phyloP scores from a whole-genome alignment of 2,329 filamentous ascomycete species.

The Gyromitra esculenta region DNA sequence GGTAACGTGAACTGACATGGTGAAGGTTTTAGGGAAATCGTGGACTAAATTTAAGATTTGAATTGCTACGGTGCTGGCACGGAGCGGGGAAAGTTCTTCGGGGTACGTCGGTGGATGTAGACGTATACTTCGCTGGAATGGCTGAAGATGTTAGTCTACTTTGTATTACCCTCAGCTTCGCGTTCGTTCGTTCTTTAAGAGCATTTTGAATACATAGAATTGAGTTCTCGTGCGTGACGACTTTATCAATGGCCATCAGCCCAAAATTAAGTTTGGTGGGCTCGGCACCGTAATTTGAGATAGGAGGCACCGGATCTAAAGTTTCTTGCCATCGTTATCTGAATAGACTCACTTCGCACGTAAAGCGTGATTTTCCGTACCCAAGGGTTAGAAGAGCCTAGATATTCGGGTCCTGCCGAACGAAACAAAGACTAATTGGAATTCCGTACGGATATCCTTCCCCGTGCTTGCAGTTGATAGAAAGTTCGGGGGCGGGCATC shows the following conservation, averaged over 20 bases:
- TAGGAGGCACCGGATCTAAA: too few relatives aligned
- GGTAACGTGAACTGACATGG: neutral
- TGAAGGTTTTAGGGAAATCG: neutral
- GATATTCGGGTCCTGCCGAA: too few relatives aligned
- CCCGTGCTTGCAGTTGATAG: too few relatives aligned
- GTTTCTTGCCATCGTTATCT: too few relatives aligned
- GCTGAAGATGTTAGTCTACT: neutral
- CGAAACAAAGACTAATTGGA: too few relatives aligned
- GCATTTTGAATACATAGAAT: neutral
- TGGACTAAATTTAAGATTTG: neutral
- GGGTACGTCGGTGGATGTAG: neutral
- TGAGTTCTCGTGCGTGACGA: neutral
- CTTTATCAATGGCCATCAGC: neutral
- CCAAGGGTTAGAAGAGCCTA: too few relatives aligned
- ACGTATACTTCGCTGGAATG: neutral
- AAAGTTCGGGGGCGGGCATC: too few relatives aligned
- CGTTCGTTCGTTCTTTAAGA: too few relatives aligned
- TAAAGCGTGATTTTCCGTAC: too few relatives aligned
- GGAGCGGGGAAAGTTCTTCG: neutral
- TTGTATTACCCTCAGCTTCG: neutral
- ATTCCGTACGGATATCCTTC: too few relatives aligned
- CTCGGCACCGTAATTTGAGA: too few relatives aligned
- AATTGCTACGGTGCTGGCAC: neutral
- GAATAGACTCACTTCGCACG: too few relatives aligned
- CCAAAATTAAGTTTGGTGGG: neutral